Percentiles rank a stretch among this genome's conserved stretches.
Conservation (phyloP, 2,329 filamentous ascomycete genomes). For the Boeremia exigua region DNA sequence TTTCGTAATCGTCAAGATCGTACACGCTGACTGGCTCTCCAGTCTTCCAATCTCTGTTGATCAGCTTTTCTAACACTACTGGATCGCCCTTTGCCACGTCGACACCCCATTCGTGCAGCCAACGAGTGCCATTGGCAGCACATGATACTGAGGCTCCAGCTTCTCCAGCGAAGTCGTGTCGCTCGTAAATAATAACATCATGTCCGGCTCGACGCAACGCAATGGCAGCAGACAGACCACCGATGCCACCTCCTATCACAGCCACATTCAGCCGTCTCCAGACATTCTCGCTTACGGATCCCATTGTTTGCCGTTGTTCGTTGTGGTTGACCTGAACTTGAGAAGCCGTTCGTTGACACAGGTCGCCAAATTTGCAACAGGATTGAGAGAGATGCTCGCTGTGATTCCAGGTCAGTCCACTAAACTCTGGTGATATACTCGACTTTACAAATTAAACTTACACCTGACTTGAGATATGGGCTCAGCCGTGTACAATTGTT, state of each 20-base stretch:
- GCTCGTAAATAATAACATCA: slow-evolving; percentile 68
- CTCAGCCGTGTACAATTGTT: not conserved
- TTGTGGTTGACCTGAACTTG: not conserved
- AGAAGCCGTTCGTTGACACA: too few species aligned
- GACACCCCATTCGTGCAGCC: slow-evolving; percentile 72
- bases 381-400: not conserved
- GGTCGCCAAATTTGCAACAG: too few species aligned
- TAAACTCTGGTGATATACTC: not conserved
- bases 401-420: not conserved
- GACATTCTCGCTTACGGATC: slow-evolving; percentile 3
- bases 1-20: slow-evolving; percentile 68
- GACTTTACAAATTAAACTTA: not conserved
- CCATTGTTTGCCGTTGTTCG: slow-evolving; percentile 4
- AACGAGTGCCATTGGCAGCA: slow-evolving; percentile 72
- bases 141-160: slow-evolving; percentile 61
- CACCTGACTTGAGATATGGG: not conserved
- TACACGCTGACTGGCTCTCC: slow-evolving; percentile 70
- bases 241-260: slow-evolving; percentile 60
- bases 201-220: slow-evolving; percentile 61
- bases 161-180: slow-evolving; percentile 69
- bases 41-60: slow-evolving; percentile 73
- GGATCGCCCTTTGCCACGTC: slow-evolving; percentile 69
- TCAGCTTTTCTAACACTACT: slow-evolving; percentile 69
- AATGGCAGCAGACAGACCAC: slow-evolving; percentile 59
- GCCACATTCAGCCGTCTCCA: slow-evolving; percentile 43